phyloP scores from a whole-genome alignment of 2,329 filamentous ascomycete species.

The Fusarium sp. region DNA sequence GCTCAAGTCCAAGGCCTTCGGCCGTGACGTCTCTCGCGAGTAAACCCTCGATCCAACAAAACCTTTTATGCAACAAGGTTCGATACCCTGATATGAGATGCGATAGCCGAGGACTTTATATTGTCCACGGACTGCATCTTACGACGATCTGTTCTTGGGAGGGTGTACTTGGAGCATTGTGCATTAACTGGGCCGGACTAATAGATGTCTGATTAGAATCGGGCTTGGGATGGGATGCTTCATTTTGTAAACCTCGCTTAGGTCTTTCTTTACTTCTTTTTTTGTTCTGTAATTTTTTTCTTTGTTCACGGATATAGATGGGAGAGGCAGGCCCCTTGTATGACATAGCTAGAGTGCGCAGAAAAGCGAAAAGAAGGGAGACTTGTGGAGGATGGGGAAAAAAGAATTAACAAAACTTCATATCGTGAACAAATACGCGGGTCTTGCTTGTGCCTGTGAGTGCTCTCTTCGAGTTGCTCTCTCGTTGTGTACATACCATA shows the following conservation, averaged over 20 bases:
- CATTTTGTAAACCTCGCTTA: conserved; percentile 34
- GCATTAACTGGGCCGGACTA: conserved; percentile 43
- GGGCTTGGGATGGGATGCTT: conserved; percentile 40
- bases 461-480: not conserved
- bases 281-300: conserved; percentile 34
- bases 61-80: conserved; percentile 37
- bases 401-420: conserved; percentile 13
- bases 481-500: not conserved
- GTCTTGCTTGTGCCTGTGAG: not conserved
- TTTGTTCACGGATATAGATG: conserved; percentile 38
- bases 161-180: conserved; percentile 45
- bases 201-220: conserved; percentile 45
- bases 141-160: conserved; percentile 41
- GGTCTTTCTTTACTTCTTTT: conserved; percentile 31
- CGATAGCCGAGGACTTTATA: conserved; percentile 8
- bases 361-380: conserved; percentile 35
- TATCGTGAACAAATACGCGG: conserved; percentile 17
- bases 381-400: not conserved
- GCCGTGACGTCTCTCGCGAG: conserved; percentile 90
- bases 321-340: conserved; percentile 38
- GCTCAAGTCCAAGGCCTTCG: conserved; percentile 96
- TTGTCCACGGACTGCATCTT: conserved; percentile 26
- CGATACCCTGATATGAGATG: conserved; percentile 40
- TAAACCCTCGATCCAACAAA: conserved; percentile 53
- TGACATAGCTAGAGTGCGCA: conserved; percentile 36